These are phyloP conservation scores for Ganoderma sp. DNA, from an alignment of 1,284 basidiomycete genomes.

Conservation along the genomic window DNA sequence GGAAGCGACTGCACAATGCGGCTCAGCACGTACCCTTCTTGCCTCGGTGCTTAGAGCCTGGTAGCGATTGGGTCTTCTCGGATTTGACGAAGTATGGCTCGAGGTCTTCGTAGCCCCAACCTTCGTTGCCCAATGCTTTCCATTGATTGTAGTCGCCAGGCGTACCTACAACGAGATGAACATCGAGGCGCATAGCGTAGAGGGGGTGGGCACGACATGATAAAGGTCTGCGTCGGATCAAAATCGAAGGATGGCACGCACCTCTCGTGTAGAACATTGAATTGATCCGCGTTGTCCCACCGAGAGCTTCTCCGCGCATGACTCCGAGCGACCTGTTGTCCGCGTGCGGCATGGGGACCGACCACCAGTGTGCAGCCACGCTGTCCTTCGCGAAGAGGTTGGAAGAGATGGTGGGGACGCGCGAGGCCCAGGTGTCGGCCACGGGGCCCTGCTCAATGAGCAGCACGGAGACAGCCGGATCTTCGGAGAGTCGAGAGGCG, in stretches of 20 bases:
- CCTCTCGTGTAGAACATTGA: slow-evolving; percentile 47
- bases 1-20: too few relatives aligned
- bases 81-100: slow-evolving; percentile 46
- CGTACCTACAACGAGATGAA: slow-evolving; percentile 16
- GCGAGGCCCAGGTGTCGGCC: slow-evolving; percentile 42
- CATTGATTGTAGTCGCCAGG: slow-evolving; percentile 48
- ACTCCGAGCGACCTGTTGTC: slow-evolving; percentile 39
- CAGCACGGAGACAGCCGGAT: slow-evolving; percentile 37
- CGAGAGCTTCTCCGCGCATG: slow-evolving; percentile 48
- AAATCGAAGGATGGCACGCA: neutral
- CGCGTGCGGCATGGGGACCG: slow-evolving; percentile 31
- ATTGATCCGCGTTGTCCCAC: slow-evolving; percentile 53
- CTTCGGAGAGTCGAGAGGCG: slow-evolving; percentile 42
- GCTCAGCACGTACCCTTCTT: slow-evolving; percentile 26
- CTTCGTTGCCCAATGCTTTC: slow-evolving; percentile 41
- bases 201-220: neutral
- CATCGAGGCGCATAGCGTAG: too few relatives aligned
- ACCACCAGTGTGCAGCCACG: slow-evolving; percentile 37
- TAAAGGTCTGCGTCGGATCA: too few relatives aligned
- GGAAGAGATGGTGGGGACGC: slow-evolving; percentile 44
- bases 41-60: slow-evolving; percentile 22
- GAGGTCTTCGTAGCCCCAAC: slow-evolving; percentile 47
- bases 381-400: slow-evolving; percentile 31
- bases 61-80: slow-evolving; percentile 33
- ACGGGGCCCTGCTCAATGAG: slow-evolving; percentile 44